Evolutionary conservation across 495 filamentous ascomycete species (phyloP), one percentile per base, ranked within the genome.

Genomic region (Talaromyces adpressus): DNA sequence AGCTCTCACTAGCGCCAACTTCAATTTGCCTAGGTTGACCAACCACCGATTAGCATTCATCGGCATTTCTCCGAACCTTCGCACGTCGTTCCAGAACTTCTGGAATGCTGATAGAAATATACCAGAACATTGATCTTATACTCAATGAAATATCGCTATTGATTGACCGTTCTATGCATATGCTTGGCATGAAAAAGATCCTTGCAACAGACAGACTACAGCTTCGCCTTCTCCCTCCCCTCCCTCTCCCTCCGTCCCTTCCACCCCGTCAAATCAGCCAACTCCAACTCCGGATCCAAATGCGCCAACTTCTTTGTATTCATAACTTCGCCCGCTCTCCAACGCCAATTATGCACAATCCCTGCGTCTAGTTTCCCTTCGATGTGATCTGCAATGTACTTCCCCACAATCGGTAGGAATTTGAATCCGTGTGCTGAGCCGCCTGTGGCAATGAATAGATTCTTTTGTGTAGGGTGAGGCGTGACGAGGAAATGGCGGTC

Each of bases 371-470:
- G 47, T 16, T 59, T 72, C 0, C 73, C 77, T 56, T 85, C 80
- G 36, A 84, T 62, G 2, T 71, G 72, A 68, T 84, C 79, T 1
- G 65, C 73, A 41, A 84, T 77, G 16, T 78, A 75, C 0, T 71
- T 72, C 0, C 82, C 82, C 52, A 83, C 75, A n/a, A 72, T 69
- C 0, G 81, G 79, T 68, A 81, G 79, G 34, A 77, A 72, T 75
- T 79, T 84, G 18, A 81, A 80, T 9, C 79, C 80, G 63, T 82
- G 78, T 0, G 80, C 82, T 27, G 79, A 83, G 0, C 79, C 82
- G 2, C 82, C 82, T 2, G 79, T 75, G 7, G 79, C 82, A 25
- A 85, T 65, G 3, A 83, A 27, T 3, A 85, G 73, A 29, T 70
- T 76, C 54, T 67, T 59, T 60, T 76, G 66, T 4, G 74, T 66